Base-by-base conservation (phyloP, 2,329 filamentous ascomycete genomes). In the Apiospora rasikravindrae region DNA sequence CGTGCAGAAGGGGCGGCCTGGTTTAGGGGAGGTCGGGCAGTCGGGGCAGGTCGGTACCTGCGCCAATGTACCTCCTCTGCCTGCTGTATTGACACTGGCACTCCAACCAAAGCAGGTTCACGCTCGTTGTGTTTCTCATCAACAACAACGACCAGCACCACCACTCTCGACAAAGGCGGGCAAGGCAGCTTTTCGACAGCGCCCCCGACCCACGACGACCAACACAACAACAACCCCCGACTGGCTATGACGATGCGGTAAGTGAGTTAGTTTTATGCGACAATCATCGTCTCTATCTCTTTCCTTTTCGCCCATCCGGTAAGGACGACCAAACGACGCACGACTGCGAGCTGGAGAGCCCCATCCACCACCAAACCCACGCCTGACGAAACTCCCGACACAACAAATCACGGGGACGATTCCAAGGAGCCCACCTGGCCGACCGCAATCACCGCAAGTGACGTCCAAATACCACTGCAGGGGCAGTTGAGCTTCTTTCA, bases 121-220 rank as follows among this genome's bases (percentile, higher is more conserved):
- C 57, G 29, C 26, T 37, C 33, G 45, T 44, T 45, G 37, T 33
- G 44, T 47, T 47, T 37, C 44, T n/a, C 66, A 68, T 68, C 66
- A 68, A 68, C 66, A 68, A 68, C 66, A 68, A 47, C 66, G 66
- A 67, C 42, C n/a, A 67, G n/a, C n/a, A 67, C 33, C 64, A 44
- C 33, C 33, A 67, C 64, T 67, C 8, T 57, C 51, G 53, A 64
- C 57, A 64, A 40, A 40, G 57, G 66, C 40, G 40, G 66, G 66
- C 66, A 68, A 68, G 66, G 66, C 66, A 68, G 66, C 66, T 68
- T 68, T 29, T 68, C 66, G 66, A 68, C 66, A 68, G 66, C 66
- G 66, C 66, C 66, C 22, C 66, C 66, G 66, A 68, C 66, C 66
- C 26, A 45, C 66, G 66, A 68, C 66, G 66, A 68, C 66, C 40